Evolutionary conservation across 23 red algal genomes (phyloP).

Genomic region (Chondrus crispus): DNA sequence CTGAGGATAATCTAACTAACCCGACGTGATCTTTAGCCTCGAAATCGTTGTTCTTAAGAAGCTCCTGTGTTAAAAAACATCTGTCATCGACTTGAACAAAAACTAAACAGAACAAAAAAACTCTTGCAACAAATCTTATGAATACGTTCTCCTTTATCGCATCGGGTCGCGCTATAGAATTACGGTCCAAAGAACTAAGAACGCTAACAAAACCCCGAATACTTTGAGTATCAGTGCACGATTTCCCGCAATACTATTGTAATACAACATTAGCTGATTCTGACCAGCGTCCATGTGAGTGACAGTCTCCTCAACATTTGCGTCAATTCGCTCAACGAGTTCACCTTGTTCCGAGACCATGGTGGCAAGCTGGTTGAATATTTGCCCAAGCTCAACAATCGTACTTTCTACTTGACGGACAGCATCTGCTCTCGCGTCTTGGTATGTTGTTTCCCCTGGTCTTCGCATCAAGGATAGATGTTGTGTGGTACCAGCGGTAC

Average conservation of each 20-base stretch:
- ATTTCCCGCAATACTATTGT: slow-evolving; percentile 84
- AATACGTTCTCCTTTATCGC: not conserved
- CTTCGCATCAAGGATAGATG: slow-evolving; percentile 28
- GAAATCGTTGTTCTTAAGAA: too few relatives aligned
- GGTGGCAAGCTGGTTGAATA: slow-evolving; percentile 96
- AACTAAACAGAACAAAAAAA: too few relatives aligned
- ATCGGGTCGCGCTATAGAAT: slow-evolving; percentile 57
- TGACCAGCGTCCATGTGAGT: slow-evolving; percentile 83
- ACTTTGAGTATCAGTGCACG: slow-evolving; percentile 96
- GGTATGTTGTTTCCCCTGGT: slow-evolving; percentile 64
- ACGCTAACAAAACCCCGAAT: slow-evolving; percentile 78
- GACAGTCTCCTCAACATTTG: slow-evolving; percentile 90
- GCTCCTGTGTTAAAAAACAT: too few relatives aligned
- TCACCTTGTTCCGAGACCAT: slow-evolving; percentile 99
- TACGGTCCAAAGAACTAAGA: slow-evolving; percentile 94
- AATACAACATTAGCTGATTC: slow-evolving; percentile 89
- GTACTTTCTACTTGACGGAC: slow-evolving; percentile 93
- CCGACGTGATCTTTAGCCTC: not conserved
- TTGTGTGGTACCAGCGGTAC: not conserved
- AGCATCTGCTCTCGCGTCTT: slow-evolving; percentile 81
- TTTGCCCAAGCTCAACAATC: slow-evolving; percentile 98
- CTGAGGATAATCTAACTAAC: not conserved
- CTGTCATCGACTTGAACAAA: too few relatives aligned
- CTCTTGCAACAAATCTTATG: too few relatives aligned
- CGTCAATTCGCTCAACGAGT: slow-evolving; percentile 95